These are phyloP conservation scores for Exophiala aquamarina DNA, from an alignment of 2,329 filamentous ascomycete genomes.

Conservation along the genomic window DNA sequence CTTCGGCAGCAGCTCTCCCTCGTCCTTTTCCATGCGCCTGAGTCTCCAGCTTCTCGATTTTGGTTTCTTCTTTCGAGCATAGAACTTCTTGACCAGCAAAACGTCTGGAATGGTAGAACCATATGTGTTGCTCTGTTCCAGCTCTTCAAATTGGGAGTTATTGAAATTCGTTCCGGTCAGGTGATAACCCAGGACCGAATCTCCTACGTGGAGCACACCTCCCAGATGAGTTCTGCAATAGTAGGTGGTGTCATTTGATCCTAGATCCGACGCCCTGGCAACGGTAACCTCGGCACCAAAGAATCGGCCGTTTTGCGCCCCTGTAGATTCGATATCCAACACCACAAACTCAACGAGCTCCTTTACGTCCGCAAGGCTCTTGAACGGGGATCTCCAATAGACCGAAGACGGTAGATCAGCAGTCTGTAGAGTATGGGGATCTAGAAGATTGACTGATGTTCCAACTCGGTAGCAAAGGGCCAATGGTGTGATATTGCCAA, in stretches of 20 bases:
- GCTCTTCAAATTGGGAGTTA: constrained; percentile 77
- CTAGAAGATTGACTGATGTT: constrained; percentile 84
- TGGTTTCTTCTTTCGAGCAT: constrained; percentile 79
- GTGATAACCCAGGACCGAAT: constrained; percentile 94
- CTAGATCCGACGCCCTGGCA: constrained; percentile 81
- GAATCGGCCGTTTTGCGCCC: constrained; percentile 75
- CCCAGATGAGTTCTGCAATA: constrained; percentile 90
- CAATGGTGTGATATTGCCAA: constrained; percentile 86
- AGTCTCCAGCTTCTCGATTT: constrained; percentile 87
- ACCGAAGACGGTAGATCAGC: constrained; percentile 77
- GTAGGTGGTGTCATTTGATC: constrained; percentile 81
- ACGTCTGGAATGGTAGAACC: constrained; percentile 83
- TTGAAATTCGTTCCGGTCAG: constrained; percentile 90
- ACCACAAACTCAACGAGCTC: constrained; percentile 90
- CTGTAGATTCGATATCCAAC: constrained; percentile 85
- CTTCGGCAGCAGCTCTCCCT: constrained; percentile 81
- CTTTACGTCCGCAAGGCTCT: constrained; percentile 75
- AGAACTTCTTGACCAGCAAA: constrained; percentile 95
- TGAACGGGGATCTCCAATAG: constrained; percentile 91
- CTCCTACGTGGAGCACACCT: constrained; percentile 78
- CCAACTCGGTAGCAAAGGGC: constrained; percentile 85
- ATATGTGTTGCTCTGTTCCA: constrained; percentile 77
- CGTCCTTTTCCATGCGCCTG: constrained; percentile 88
- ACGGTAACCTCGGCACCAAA: constrained; percentile 85
- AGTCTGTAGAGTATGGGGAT: constrained; percentile 87